Percentiles rank a stretch among this genome's conserved stretches.
Evolutionary conservation across 805 yeast species (phyloP).

Genomic region (Soucietia sequanensis): DNA sequence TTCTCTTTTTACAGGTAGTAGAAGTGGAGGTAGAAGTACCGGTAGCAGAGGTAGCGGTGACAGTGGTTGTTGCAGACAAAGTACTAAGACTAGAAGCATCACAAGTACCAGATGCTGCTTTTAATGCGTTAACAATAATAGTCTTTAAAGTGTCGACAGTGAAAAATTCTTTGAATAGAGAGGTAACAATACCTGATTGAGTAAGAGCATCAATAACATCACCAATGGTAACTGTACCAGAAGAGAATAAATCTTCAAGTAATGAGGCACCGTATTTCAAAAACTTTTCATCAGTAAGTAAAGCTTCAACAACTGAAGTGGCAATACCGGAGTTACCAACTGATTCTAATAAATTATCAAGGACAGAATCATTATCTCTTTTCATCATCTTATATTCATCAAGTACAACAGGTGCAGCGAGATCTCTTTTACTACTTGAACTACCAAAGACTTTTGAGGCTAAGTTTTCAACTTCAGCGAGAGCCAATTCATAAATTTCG

Average conservation of each 20-base stretch:
- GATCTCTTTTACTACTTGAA: conserved; percentile 18
- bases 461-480: conserved; percentile 28
- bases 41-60: conserved; percentile 16
- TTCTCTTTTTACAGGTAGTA: conserved; percentile 14
- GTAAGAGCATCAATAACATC: conserved; percentile 27
- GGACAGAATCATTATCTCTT: conserved; percentile 16
- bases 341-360: conserved; percentile 40
- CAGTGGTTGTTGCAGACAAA: conserved; percentile 23
- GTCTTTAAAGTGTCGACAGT: conserved; percentile 36
- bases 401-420: conserved; percentile 4
- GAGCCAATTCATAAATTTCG: conserved; percentile 37
- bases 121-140: conserved; percentile 41
- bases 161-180: conserved; percentile 38
- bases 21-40: conserved; percentile 12
- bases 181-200: conserved; percentile 38
- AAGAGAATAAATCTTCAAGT: conserved; percentile 27
- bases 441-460: conserved; percentile 21
- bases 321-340: conserved; percentile 44
- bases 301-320: conserved; percentile 32
- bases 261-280: conserved; percentile 38
- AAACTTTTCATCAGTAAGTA: conserved; percentile 37
- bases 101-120: conserved; percentile 42
- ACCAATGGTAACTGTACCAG: conserved; percentile 25
- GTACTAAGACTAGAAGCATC: conserved; percentile 25
- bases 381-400: conserved; percentile 6